A percentile compares a stretch with the other conserved stretches of the same genome.
Conservation (phyloP, 306 rosid genomes). For the Cucurbita ficifolia region DNA sequence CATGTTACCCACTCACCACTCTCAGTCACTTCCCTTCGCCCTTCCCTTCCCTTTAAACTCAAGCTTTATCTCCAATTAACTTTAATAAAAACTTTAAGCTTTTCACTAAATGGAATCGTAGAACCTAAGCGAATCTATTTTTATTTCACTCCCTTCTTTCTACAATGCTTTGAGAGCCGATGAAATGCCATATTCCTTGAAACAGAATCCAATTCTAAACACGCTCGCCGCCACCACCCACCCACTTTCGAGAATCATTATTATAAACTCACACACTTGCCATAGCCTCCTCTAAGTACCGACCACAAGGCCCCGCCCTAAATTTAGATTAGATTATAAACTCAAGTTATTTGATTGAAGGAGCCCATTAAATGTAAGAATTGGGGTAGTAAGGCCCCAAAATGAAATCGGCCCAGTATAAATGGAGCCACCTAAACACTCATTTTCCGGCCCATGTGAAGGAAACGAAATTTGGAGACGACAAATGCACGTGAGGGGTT, state of each 20-base stretch:
- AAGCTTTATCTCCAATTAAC: neutral
- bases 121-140: slow-evolving; percentile 9
- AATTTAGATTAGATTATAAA: too few relatives aligned
- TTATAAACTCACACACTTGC: neutral
- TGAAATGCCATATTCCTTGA: neutral
- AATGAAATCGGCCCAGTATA: too few relatives aligned
- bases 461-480: too few relatives aligned
- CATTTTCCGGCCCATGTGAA: too few relatives aligned
- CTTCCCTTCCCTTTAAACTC: neutral
- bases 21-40: neutral
- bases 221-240: neutral
- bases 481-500: too few relatives aligned
- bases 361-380: too few relatives aligned
- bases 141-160: neutral
- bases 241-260: neutral
- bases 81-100: neutral
- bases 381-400: too few relatives aligned
- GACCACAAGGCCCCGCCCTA: neutral
- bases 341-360: too few relatives aligned
- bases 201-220: neutral
- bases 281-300: neutral
- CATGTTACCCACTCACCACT: too few relatives aligned
- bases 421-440: too few relatives aligned
- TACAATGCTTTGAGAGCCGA: neutral
- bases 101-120: slow-evolving; percentile 14